Evolutionary conservation across 352 stramenopile species (phyloP).

Genomic region (Proteromonas lacertae): DNA sequence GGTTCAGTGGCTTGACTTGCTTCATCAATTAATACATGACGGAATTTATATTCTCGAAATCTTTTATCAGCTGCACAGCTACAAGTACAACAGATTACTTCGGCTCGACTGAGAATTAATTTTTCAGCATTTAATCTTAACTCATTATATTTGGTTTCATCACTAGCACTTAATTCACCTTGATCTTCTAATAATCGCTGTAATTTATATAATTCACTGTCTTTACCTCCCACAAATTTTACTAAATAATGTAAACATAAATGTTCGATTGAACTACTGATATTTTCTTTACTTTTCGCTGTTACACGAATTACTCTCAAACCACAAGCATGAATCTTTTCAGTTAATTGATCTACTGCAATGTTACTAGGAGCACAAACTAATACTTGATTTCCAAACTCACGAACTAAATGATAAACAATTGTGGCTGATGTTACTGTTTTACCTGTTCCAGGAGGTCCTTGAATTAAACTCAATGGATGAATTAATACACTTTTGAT

Average conservation of each 20-base stretch:
- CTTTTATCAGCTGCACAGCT: conserved; percentile 77
- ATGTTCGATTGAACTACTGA: conserved; percentile 64
- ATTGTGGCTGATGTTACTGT: conserved; percentile 86
- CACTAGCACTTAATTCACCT: conserved; percentile 56
- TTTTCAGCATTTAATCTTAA: conserved; percentile 27
- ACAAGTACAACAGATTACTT: conserved; percentile 98
- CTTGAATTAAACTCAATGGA: conserved; percentile 88
- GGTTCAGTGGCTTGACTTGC: conserved; percentile 94
- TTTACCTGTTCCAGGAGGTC: conserved; percentile 61
- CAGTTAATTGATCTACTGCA: conserved; percentile 83
- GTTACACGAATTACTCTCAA: conserved; percentile 86
- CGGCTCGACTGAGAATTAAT: conserved; percentile 80
- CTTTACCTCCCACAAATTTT: conserved; percentile 20
- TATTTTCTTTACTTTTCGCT: conserved; percentile 75
- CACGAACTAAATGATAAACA: conserved; percentile 93
- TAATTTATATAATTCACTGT: conserved; percentile 49
- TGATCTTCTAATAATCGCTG: conserved; percentile 77
- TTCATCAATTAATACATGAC: conserved; percentile 96
- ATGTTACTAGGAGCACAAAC: conserved; percentile 94
- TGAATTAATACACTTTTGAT: conserved; percentile 73
- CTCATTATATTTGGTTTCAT: conserved; percentile 74
- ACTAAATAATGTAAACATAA: conserved; percentile 88
- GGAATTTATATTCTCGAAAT: conserved; percentile 87
- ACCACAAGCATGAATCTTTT: conserved; percentile 86
- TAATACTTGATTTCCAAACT: conserved; percentile 80